These are phyloP conservation scores for Immersiella caudata DNA, from an alignment of 495 filamentous ascomycete species.

Conservation along the genomic window DNA sequence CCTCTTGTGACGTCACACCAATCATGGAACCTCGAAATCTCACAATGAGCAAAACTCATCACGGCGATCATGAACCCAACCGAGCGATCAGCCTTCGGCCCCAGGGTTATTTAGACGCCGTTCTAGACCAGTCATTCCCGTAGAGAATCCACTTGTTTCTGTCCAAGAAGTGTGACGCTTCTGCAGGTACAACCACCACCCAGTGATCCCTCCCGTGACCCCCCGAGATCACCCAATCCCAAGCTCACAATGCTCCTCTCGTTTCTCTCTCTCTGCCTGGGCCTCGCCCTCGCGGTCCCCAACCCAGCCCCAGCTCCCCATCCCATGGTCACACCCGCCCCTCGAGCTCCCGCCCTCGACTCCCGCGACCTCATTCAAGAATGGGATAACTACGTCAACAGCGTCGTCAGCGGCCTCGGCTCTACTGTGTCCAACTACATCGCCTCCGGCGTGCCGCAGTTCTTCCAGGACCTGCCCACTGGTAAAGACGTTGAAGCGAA, in stretches of 20 bases:
- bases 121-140: no score
- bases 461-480: slow-evolving; percentile 68
- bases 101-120: no score
- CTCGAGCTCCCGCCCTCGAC: slow-evolving; percentile 32
- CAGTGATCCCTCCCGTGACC: background rate
- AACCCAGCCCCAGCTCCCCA: slow-evolving; percentile 28
- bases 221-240: background rate
- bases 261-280: background rate
- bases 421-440: slow-evolving; percentile 60
- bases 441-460: slow-evolving; percentile 65
- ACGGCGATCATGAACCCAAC: no score
- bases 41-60: background rate
- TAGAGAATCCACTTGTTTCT: no score
- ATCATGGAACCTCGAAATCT: background rate
- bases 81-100: no score
- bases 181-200: background rate
- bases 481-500: slow-evolving; percentile 60
- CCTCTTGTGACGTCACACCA: background rate
- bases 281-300: background rate
- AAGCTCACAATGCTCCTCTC: background rate
- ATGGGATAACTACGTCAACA: slow-evolving; percentile 41
- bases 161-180: background rate
- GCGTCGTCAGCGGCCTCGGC: slow-evolving; percentile 50
- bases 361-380: slow-evolving; percentile 18
- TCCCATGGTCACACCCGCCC: slow-evolving; percentile 54